A percentile compares a stretch with the other conserved stretches of the same genome.
These are phyloP conservation scores for Kodamaea fukazawae DNA, from an alignment of 805 yeast species.

Conservation along the genomic window DNA sequence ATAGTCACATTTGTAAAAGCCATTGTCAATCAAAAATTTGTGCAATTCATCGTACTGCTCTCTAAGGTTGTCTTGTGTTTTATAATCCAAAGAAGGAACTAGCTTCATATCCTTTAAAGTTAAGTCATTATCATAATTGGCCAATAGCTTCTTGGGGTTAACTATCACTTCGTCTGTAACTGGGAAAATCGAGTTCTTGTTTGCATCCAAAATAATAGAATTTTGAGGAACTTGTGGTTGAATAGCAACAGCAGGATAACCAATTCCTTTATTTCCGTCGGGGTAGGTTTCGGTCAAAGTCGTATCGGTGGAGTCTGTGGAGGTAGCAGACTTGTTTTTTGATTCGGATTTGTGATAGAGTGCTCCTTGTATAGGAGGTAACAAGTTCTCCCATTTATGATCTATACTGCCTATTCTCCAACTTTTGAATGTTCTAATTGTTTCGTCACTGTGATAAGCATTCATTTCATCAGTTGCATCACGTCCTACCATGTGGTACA, in stretches of 20 bases:
- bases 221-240: conserved; percentile 54
- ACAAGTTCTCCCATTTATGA: conserved; percentile 64
- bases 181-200: conserved; percentile 36
- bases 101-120: conserved; percentile 53
- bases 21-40: conserved; percentile 49
- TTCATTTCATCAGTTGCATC: conserved; percentile 92
- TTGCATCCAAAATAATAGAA: conserved; percentile 37
- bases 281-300: conserved; percentile 14
- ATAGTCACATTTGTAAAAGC: conserved; percentile 71
- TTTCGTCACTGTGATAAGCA: conserved; percentile 69
- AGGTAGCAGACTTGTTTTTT: no score
- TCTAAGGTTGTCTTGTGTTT: conserved; percentile 59
- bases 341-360: conserved; percentile 18
- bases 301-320: conserved; percentile 11
- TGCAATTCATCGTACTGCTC: conserved; percentile 62
- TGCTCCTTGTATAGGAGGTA: conserved; percentile 92
- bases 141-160: conserved; percentile 55
- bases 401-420: conserved; percentile 68
- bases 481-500: conserved; percentile 79
- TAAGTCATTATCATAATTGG: conserved; percentile 55
- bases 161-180: conserved; percentile 28
- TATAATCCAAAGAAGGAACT: conserved; percentile 64
- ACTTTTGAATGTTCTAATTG: conserved; percentile 47
- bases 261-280: conserved; percentile 22
- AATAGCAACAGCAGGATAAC: conserved; percentile 43